Conservation (phyloP, 1,284 basidiomycete species). For the Moniliophthora roreri region DNA sequence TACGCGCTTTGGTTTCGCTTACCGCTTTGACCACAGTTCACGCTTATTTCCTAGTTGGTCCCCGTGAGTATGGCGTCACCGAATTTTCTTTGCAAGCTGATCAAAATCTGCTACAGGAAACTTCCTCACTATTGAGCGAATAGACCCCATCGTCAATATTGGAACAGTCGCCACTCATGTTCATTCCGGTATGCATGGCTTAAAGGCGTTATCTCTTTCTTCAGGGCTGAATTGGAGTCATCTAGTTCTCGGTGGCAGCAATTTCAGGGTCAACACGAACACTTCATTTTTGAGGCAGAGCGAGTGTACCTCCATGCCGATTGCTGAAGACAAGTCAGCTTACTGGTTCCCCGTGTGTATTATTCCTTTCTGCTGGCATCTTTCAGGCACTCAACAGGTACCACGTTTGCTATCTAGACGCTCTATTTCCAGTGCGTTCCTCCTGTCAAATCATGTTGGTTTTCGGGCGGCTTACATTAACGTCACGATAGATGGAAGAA, state of each 20-base stretch:
- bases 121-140: conserved; percentile 34
- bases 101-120: conserved; percentile 22
- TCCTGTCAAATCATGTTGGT: neutral
- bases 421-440: conserved; percentile 37
- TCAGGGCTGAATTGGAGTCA: conserved; percentile 4
- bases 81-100: neutral
- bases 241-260: conserved; percentile 41
- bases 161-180: conserved; percentile 34
- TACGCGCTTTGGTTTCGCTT: conserved; percentile 7
- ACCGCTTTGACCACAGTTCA: conserved; percentile 12
- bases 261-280: conserved; percentile 34
- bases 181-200: conserved; percentile 30
- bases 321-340: conserved; percentile 40
- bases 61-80: conserved; percentile 7
- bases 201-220: conserved; percentile 3
- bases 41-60: conserved; percentile 15
- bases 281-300: conserved; percentile 35
- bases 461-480: neutral
- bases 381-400: neutral
- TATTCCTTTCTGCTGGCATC: neutral
- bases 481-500: conserved; percentile 32
- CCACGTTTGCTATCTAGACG: conserved; percentile 23
- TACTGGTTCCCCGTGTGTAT: conserved; percentile 42
- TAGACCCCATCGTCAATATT: conserved; percentile 38
- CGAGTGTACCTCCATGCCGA: conserved; percentile 41